Evolutionary conservation across 2,329 filamentous ascomycete genomes (phyloP).

Genomic region (Phyllosticta citriasiana): DNA sequence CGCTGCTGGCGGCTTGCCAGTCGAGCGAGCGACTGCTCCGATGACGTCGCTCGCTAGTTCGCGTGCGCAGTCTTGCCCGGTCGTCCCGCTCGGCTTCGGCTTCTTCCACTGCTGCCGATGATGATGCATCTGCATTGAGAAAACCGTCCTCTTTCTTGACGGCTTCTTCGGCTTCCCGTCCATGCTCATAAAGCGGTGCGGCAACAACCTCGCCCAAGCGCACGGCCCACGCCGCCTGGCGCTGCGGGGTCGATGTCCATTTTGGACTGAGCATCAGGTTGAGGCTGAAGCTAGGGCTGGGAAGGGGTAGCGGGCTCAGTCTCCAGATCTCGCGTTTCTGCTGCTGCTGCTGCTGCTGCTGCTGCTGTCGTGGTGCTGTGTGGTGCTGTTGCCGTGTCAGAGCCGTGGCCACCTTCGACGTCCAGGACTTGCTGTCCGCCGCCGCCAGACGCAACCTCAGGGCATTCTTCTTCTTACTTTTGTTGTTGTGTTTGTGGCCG

Average conservation of each 20-base stretch:
- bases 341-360: not conserved
- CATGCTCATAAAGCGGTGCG: too few species aligned
- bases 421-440: not conserved
- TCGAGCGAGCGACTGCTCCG: not conserved
- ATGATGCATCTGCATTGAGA: too few species aligned
- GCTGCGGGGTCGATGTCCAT: not conserved
- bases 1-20: not conserved
- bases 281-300: not conserved
- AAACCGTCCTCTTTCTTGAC: not conserved
- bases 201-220: not conserved
- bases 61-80: not conserved
- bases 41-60: not conserved
- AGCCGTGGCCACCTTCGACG: not conserved
- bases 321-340: not conserved
- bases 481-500: not conserved
- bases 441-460: not conserved
- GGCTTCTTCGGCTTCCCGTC: not conserved
- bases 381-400: not conserved
- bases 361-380: not conserved
- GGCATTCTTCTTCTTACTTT: not conserved
- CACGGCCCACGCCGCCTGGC: not conserved
- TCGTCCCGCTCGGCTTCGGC: not conserved
- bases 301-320: not conserved
- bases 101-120: not conserved
- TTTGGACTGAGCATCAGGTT: not conserved